Evolutionary conservation across 768 basidiomycete species (phyloP).

Genomic region (Dictyophora rubrovolvata): DNA sequence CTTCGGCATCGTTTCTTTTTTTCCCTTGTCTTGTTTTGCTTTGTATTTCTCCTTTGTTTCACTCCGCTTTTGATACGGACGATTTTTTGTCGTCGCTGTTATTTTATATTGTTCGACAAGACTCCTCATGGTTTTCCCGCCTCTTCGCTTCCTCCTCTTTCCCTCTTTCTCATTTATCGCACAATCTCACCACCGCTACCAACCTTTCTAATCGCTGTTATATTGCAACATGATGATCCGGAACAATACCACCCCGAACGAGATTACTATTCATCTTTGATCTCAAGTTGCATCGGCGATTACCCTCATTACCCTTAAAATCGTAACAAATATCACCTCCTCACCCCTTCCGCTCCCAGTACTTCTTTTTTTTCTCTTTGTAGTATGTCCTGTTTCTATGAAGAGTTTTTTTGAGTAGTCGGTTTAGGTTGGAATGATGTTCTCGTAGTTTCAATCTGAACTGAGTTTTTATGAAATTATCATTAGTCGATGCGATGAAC

Average conservation of each 20-base stretch:
- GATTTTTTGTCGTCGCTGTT: neutral
- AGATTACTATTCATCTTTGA: neutral
- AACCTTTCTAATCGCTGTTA: neutral
- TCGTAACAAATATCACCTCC: neutral
- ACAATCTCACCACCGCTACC: neutral
- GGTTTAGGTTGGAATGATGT: neutral
- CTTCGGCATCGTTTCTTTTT: neutral
- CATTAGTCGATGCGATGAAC: neutral
- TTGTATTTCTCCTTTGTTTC: neutral
- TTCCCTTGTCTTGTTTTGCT: neutral
- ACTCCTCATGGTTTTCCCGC: neutral
- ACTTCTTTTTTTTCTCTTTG: neutral
- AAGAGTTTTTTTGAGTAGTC: neutral
- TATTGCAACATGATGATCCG: neutral
- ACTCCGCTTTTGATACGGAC: neutral
- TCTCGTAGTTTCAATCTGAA: neutral
- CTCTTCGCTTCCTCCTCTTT: neutral
- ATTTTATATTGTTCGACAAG: neutral
- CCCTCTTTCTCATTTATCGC: neutral
- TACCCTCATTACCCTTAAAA: neutral
- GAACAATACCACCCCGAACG: neutral
- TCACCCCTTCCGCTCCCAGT: neutral
- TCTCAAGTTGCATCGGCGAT: too few relatives aligned
- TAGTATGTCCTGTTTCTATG: neutral
- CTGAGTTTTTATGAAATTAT: neutral